These are phyloP conservation scores for Setomelanomma holmii DNA, from an alignment of 2,329 filamentous ascomycete genomes.

Conservation along the genomic window DNA sequence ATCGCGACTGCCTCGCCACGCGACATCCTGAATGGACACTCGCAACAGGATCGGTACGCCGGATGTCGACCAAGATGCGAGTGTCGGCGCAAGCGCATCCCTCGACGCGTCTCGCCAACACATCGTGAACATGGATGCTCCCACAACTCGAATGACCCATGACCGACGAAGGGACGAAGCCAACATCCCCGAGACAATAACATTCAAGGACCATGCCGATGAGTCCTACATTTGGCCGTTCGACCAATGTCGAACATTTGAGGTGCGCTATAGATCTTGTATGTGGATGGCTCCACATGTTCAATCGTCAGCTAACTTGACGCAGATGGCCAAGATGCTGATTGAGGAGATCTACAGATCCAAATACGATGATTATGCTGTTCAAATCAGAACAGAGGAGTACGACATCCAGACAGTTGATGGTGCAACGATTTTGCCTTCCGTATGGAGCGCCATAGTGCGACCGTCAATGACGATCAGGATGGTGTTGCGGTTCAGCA, in stretches of 20 bases:
- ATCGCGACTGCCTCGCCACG: too few species aligned
- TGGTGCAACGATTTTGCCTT: slow-evolving; percentile 24
- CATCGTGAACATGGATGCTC: too few species aligned
- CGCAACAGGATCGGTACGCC: too few species aligned
- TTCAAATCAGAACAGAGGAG: slow-evolving; percentile 13
- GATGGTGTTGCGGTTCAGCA: too few species aligned
- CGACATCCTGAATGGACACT: too few species aligned
- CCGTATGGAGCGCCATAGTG: slow-evolving; percentile 25
- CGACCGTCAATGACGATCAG: slow-evolving; percentile 11
- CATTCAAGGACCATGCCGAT: not conserved
- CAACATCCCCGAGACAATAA: not conserved
- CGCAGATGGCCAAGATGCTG: slow-evolving; percentile 15
- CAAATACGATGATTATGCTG: not conserved
- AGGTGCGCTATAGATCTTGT: too few species aligned
- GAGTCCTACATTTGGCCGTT: not conserved
- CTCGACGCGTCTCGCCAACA: too few species aligned
- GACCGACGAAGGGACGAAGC: too few species aligned
- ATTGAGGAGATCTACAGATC: slow-evolving; percentile 21
- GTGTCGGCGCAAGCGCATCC: too few species aligned
- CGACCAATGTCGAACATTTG: not conserved
- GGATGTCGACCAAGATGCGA: too few species aligned
- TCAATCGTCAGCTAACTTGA: not conserved
- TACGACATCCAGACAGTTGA: slow-evolving; percentile 19
- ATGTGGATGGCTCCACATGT: not conserved
- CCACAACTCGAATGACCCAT: too few species aligned